Percentiles rank a stretch among this genome's conserved stretches.
Evolutionary conservation across 1,284 basidiomycete species (phyloP).

Genomic region (Clitocybe nebularis): DNA sequence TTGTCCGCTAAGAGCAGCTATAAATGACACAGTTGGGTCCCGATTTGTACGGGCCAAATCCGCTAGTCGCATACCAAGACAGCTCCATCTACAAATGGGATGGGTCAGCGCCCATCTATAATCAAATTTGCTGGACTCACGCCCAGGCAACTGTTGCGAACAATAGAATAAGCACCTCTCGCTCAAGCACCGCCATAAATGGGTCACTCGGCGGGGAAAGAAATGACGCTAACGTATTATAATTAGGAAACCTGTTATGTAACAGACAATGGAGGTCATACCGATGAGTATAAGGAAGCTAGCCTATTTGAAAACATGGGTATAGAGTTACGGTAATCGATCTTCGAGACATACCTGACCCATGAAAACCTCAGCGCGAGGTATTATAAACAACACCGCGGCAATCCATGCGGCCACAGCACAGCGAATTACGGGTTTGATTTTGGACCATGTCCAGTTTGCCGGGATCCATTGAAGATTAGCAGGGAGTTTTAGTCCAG

Average conservation of each 20-base stretch:
- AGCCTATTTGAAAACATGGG: conserved; percentile 35
- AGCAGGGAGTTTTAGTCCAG: conserved; percentile 9
- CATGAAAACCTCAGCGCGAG: conserved; percentile 43
- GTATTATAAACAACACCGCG: conserved; percentile 61
- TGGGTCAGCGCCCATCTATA: not conserved
- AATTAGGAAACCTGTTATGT: conserved; percentile 2
- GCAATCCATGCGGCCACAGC: conserved; percentile 63
- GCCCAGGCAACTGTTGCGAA: conserved; percentile 58
- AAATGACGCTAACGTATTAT: conserved; percentile 47
- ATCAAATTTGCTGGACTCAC: conserved; percentile 36
- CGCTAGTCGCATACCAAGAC: conserved; percentile 64
- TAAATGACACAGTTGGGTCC: conserved; percentile 34
- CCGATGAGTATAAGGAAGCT: conserved; percentile 67
- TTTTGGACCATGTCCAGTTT: conserved; percentile 54
- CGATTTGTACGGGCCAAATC: conserved; percentile 50
- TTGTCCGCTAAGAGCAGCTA: conserved; percentile 41
- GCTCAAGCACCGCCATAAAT: conserved; percentile 65
- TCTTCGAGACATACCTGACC: conserved; percentile 46
- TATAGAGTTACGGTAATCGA: conserved; percentile 6
- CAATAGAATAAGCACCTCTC: conserved; percentile 58
- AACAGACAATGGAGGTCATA: conserved; percentile 23
- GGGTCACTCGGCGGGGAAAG: conserved; percentile 69
- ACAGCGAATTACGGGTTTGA: conserved; percentile 66
- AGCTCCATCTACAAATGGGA: conserved; percentile 50
- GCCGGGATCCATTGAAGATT: conserved; percentile 50